phyloP scores from a whole-genome alignment of 352 stramenopile species.

The Pythium phragmiticola region DNA sequence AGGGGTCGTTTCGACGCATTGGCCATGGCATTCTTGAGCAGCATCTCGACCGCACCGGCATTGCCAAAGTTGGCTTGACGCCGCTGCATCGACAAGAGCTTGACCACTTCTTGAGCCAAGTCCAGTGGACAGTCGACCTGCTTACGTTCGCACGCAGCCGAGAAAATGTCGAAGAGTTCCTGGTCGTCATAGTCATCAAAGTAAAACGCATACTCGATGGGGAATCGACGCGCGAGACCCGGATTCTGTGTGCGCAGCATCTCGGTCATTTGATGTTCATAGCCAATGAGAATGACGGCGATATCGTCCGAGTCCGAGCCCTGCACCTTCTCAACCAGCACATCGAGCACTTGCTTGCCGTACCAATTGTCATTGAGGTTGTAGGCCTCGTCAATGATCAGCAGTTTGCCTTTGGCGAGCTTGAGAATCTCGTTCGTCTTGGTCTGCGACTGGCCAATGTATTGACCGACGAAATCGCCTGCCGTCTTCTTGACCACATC shows the following conservation, averaged over 20 bases:
- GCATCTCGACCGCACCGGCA: conserved; percentile 79
- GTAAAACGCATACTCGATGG: conserved; percentile 83
- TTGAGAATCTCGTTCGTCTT: conserved; percentile 88
- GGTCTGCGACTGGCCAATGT: conserved; percentile 84
- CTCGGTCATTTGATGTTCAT: conserved; percentile 88
- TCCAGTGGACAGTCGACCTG: conserved; percentile 50
- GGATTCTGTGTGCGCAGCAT: conserved; percentile 91
- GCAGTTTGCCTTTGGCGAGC: conserved; percentile 82
- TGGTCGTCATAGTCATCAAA: conserved; percentile 92
- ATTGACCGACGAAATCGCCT: conserved; percentile 80
- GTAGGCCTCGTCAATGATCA: conserved; percentile 95
- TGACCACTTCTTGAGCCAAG: conserved; percentile 50
- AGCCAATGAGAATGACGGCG: conserved; percentile 91
- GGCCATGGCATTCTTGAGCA: conserved; percentile 76
- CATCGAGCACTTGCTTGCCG: conserved; percentile 79
- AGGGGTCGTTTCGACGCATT: conserved; percentile 55
- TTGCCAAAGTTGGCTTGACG: conserved; percentile 89
- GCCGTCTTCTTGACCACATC: conserved; percentile 88
- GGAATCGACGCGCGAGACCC: conserved; percentile 86
- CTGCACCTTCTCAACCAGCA: conserved; percentile 92
- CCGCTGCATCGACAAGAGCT: conserved; percentile 66
- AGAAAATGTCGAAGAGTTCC: conserved; percentile 78
- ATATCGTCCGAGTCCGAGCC: conserved; percentile 87
- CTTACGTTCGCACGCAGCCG: conserved; percentile 48
- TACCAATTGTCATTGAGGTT: conserved; percentile 74